These are phyloP conservation scores for Coemansia sp. DNA, from an alignment of 192 early-diverging fungal species.

Conservation along the genomic window DNA sequence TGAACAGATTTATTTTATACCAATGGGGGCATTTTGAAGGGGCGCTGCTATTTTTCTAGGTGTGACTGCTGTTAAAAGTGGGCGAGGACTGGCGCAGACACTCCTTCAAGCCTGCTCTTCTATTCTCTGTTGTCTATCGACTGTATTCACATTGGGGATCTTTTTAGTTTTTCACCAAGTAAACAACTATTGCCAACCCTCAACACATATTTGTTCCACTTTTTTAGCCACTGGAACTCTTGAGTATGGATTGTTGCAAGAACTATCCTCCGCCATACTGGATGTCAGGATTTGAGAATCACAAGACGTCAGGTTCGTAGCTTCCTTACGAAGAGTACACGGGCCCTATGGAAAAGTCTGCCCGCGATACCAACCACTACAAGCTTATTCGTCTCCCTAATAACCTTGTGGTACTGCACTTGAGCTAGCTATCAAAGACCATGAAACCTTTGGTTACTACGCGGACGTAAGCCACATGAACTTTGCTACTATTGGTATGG, in stretches of 20 bases:
- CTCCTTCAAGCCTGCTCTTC: not conserved
- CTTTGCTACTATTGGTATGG: constrained; percentile 8
- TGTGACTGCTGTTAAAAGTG: not conserved
- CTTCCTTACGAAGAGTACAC: constrained; percentile 14
- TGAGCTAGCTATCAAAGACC: constrained; percentile 14
- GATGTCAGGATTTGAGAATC: constrained; percentile 3
- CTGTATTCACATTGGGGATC: not conserved
- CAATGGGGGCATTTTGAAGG: not conserved
- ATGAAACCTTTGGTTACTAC: not conserved
- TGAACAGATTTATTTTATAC: not conserved
- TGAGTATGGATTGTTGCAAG: constrained; percentile 4
- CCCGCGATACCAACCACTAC: constrained; percentile 59
- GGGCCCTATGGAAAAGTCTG: constrained; percentile 39
- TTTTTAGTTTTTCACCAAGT: not conserved
- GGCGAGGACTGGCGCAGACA: not conserved
- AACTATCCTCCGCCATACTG: constrained; percentile 6
- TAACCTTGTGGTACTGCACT: constrained; percentile 48
- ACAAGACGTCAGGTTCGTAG: not conserved
- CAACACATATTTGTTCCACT: not conserved
- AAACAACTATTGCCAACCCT: not conserved
- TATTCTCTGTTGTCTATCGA: not conserved
- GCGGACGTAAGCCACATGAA: not conserved
- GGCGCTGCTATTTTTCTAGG: not conserved
- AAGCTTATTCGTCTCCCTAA: constrained; percentile 60
- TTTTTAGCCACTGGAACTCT: not conserved